phyloP scores from a whole-genome alignment of 805 yeast species.

The Ogataea henricii region DNA sequence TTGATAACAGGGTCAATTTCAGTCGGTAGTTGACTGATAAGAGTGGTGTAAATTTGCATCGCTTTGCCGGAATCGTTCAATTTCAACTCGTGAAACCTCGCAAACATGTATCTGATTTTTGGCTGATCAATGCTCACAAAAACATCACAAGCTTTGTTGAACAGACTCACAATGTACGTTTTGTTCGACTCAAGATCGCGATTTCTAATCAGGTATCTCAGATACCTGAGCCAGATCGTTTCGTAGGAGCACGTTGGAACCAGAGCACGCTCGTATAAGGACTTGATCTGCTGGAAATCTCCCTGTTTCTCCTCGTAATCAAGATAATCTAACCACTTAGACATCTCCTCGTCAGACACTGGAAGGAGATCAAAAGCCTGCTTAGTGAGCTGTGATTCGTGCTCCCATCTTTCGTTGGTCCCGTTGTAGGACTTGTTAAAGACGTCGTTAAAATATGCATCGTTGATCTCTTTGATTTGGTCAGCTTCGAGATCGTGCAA shows the following conservation, averaged over 20 bases:
- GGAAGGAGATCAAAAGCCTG: slow-evolving; percentile 56
- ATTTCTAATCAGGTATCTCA: slow-evolving; percentile 49
- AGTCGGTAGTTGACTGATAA: slow-evolving; percentile 17
- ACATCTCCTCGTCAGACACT: slow-evolving; percentile 44
- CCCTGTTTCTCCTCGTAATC: slow-evolving; percentile 43
- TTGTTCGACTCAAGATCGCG: slow-evolving; percentile 37
- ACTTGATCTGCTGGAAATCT: slow-evolving; percentile 36
- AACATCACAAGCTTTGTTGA: slow-evolving; percentile 50
- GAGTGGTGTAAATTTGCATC: slow-evolving; percentile 20
- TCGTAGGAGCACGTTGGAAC: slow-evolving; percentile 64
- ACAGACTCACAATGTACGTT: slow-evolving; percentile 37
- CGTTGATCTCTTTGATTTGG: slow-evolving; percentile 34
- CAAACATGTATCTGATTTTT: slow-evolving; percentile 33
- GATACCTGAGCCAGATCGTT: slow-evolving; percentile 69
- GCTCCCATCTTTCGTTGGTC: slow-evolving; percentile 68
- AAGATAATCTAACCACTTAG: slow-evolving; percentile 65
- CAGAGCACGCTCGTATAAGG: slow-evolving; percentile 72
- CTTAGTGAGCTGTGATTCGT: slow-evolving; percentile 63
- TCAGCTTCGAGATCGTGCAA: slow-evolving; percentile 20
- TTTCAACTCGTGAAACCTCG: slow-evolving; percentile 27
- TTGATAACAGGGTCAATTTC: slow-evolving; percentile 19
- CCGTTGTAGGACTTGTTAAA: slow-evolving; percentile 49
- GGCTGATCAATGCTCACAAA: slow-evolving; percentile 35
- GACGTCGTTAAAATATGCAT: slow-evolving; percentile 44
- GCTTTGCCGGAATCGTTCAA: slow-evolving; percentile 23